phyloP scores from a whole-genome alignment of 1,284 basidiomycete genomes.

The Melampsora occidentalis region DNA sequence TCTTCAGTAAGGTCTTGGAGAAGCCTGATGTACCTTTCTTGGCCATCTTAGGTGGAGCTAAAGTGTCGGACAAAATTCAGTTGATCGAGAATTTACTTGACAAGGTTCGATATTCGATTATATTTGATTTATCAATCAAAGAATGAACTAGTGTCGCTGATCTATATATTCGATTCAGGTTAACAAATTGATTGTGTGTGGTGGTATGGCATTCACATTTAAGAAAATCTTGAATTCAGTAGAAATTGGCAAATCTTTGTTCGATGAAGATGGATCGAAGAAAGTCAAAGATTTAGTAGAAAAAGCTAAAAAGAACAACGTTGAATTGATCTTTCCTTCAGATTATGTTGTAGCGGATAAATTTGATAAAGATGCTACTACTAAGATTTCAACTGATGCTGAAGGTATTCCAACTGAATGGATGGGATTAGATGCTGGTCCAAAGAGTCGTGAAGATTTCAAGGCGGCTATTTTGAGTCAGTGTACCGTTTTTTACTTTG shows the following conservation, averaged over 20 bases:
- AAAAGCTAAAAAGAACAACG: conserved; percentile 89
- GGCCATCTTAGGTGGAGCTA: conserved; percentile 96
- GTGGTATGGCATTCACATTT: conserved; percentile 99
- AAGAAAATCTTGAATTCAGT: conserved; percentile 88
- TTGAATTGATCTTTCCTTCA: conserved; percentile 91
- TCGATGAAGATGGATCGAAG: conserved; percentile 82
- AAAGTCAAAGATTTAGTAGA: conserved; percentile 81
- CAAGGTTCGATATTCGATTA: conserved; percentile 62
- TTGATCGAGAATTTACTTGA: conserved; percentile 99
- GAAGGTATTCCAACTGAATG: conserved; percentile 88
- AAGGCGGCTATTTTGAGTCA: conserved; percentile 32
- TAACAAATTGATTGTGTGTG: conserved; percentile 91
- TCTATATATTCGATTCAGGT: conserved; percentile 61
- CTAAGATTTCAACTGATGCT: conserved; percentile 70
- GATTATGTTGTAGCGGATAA: conserved; percentile 94
- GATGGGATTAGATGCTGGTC: conserved; percentile 76
- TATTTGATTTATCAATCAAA: conserved; percentile 23
- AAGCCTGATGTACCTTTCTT: conserved; percentile 92
- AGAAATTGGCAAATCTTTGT: conserved; percentile 90
- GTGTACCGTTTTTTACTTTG: neutral
- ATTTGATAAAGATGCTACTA: conserved; percentile 88
- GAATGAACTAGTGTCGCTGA: no score
- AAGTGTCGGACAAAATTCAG: conserved; percentile 98
- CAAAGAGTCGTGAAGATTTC: conserved; percentile 43
- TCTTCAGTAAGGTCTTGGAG: conserved; percentile 96